These are phyloP conservation scores for Penstemon eatonii DNA, from an alignment of 257 asterid species.

Conservation along the genomic window DNA sequence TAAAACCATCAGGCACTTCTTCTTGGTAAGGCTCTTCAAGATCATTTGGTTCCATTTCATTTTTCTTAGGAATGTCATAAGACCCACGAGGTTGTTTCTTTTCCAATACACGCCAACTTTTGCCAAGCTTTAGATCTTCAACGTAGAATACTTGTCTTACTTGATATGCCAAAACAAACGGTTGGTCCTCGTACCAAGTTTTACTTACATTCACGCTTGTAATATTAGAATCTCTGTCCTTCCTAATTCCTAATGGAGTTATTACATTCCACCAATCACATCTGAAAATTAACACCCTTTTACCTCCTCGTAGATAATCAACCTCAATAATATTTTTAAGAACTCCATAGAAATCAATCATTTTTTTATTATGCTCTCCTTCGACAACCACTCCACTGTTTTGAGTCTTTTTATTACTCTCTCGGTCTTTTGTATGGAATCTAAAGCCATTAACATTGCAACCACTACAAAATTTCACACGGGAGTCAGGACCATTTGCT, in stretches of 20 bases:
- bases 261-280: too few species aligned
- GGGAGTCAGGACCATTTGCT: constrained; percentile 1
- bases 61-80: background rate
- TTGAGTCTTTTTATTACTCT: background rate
- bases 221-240: too few species aligned
- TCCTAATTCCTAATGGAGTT: too few species aligned
- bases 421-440: background rate
- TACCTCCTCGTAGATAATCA: too few species aligned
- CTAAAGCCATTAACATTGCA: constrained; percentile 10
- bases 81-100: constrained; percentile 3
- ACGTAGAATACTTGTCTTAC: background rate
- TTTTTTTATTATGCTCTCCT: background rate
- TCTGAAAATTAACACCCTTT: too few species aligned
- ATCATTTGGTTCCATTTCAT: background rate
- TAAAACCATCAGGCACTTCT: background rate
- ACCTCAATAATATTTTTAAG: too few species aligned
- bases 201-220: too few species aligned
- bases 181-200: too few species aligned
- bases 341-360: too few species aligned
- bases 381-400: background rate
- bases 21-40: background rate
- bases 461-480: background rate
- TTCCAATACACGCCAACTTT: constrained; percentile 6
- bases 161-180: too few species aligned
- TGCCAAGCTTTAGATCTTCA: background rate